Base-by-base conservation (phyloP, 768 basidiomycete genomes). In the Termitomyces sp. region DNA sequence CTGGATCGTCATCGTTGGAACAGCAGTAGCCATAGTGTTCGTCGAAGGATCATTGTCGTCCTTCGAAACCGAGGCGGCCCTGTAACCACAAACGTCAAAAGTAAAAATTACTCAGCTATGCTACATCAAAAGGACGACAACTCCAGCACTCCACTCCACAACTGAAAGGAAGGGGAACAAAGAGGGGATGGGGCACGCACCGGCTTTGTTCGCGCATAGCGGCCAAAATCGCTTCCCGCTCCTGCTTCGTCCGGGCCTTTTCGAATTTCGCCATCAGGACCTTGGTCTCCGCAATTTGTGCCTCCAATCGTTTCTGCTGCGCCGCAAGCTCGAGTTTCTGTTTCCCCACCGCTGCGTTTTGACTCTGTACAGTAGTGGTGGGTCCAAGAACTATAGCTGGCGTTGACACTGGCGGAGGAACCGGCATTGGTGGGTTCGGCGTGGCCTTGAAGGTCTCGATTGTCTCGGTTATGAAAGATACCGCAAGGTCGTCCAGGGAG, bases 401-500 rank as follows among this genome's bases (percentile, higher is more conserved):
- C 20, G 48, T 28, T 28, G 28, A 28, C 28, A 28, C 36, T 20
- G 56, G 44, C 42, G 50, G 16, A 16, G 54, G 55, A 15, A 53
- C 49, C 11, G 59, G 39, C 1, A 61, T 20, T 13, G 66, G 32
- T 16, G 63, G 66, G 53, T 46, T 39, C 11, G 72, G 59, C 4
- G 67, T 68, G 6, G 77, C 70, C 57, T 78, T 74, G 48, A 74
- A 69, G 11, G 76, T 77, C 69, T 83, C 78, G 42, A 86, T 82
- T 16, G 84, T 79, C 71, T 85, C 81, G 0, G 80, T 77, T 60
- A 87, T 86, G 65, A 87, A 84, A 0, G 83, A 83, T 52, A 79
- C 75, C 0, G 85, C 85, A 38, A 87, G 71, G 52, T 84, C 81
- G 42, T 85, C 84, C 39, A 86, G 66, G n/a, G 77, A 76, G 56